These are phyloP conservation scores for Phytophthora vignae DNA, from an alignment of 352 stramenopile species.

Conservation along the genomic window DNA sequence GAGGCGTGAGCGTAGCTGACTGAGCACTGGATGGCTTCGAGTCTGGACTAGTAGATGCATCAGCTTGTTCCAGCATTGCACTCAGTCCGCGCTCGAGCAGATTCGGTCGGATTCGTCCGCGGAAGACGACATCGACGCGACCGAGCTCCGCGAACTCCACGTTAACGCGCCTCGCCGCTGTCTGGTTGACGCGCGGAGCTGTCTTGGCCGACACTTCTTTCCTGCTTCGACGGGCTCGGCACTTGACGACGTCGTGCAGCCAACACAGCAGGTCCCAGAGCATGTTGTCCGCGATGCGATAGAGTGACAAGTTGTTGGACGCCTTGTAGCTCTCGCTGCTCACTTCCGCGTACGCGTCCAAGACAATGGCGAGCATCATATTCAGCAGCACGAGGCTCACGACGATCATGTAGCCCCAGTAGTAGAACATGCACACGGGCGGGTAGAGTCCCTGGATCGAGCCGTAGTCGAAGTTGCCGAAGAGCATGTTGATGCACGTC, in stretches of 20 bases:
- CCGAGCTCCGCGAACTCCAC: slow-evolving; percentile 12
- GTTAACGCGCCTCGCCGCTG: background rate
- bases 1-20: slow-evolving; percentile 16
- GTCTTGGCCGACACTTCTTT: slow-evolving; percentile 18
- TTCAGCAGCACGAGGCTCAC: slow-evolving; percentile 64
- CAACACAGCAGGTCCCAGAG: slow-evolving; percentile 22
- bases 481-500: slow-evolving; percentile 74
- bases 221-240: slow-evolving; percentile 5
- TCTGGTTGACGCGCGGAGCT: background rate
- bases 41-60: background rate
- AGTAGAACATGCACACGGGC: slow-evolving; percentile 64
- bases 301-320: slow-evolving; percentile 29
- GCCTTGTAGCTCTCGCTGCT: slow-evolving; percentile 44
- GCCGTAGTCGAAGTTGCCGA: slow-evolving; percentile 68
- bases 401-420: slow-evolving; percentile 73
- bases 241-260: slow-evolving; percentile 15
- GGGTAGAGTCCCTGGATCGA: slow-evolving; percentile 52
- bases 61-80: slow-evolving; percentile 20
- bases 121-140: slow-evolving; percentile 29
- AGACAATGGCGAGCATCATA: slow-evolving; percentile 78
- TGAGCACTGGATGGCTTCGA: background rate
- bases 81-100: slow-evolving; percentile 20
- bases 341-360: slow-evolving; percentile 37
- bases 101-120: slow-evolving; percentile 24
- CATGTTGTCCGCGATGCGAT: slow-evolving; percentile 39